Conservation (phyloP, 1,139 yeast genomes). For the Geotrichum europaeum region DNA sequence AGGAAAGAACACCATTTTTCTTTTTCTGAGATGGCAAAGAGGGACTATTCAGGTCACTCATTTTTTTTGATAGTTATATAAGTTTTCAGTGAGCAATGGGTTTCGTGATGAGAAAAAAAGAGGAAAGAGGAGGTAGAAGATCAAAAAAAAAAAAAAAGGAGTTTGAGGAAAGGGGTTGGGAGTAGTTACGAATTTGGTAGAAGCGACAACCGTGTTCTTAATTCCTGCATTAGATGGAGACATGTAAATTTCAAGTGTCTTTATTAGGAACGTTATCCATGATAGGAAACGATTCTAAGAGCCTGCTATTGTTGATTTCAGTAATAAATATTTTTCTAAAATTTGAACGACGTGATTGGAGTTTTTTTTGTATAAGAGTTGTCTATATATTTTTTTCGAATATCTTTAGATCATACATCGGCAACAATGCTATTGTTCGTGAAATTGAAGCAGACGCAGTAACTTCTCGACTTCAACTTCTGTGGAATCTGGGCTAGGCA, state of each 20-base stretch:
- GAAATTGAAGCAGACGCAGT: too few relatives aligned
- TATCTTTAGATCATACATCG: too few relatives aligned
- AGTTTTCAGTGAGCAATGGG: neutral
- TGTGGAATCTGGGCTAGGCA: too few relatives aligned
- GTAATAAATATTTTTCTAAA: neutral
- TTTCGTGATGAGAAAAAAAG: slow-evolving; percentile 1
- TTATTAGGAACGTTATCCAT: neutral
- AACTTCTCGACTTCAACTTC: too few relatives aligned
- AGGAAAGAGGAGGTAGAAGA: neutral
- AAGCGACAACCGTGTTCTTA: slow-evolving; percentile 5
- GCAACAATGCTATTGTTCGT: neutral
- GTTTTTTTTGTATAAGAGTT: neutral
- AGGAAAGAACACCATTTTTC: slow-evolving; percentile 11
- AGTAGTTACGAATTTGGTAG: neutral
- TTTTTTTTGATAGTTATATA: neutral
- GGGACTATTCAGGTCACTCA: neutral
- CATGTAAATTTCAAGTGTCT: neutral
- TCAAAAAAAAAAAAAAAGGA: neutral
- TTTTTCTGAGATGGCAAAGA: neutral
- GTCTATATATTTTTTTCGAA: too few relatives aligned
- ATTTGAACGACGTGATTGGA: neutral
- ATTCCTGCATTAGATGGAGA: slow-evolving; percentile 1
- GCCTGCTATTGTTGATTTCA: neutral
- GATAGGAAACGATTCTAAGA: neutral
- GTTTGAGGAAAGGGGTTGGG: slow-evolving; percentile 1